Evolutionary conservation across 352 stramenopile genomes (phyloP).

Genomic region (Phytophthora fragariae): DNA sequence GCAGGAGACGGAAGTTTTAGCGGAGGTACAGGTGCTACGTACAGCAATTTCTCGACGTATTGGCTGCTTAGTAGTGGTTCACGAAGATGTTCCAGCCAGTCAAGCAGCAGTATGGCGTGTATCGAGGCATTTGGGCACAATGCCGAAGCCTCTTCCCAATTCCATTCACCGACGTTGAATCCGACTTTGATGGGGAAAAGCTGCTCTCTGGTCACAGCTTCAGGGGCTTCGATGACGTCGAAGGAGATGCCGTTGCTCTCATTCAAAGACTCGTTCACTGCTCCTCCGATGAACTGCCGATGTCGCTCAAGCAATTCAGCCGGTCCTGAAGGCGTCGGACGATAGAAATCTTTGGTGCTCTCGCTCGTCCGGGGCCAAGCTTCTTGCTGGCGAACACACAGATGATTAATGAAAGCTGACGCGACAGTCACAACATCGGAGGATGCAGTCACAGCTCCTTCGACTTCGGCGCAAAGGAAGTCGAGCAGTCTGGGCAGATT

Average conservation of each 20-base stretch:
- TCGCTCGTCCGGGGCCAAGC: constrained; percentile 42
- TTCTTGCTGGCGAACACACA: constrained; percentile 40
- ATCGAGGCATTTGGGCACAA: constrained; percentile 35
- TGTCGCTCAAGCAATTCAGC: constrained; percentile 38
- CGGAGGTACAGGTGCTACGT: constrained; percentile 22
- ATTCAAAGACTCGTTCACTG: constrained; percentile 17
- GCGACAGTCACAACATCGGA: constrained; percentile 26
- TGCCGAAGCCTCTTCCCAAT: constrained; percentile 55
- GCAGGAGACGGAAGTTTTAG: constrained; percentile 25
- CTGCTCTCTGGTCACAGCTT: constrained; percentile 30
- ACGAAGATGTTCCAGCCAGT: constrained; percentile 83
- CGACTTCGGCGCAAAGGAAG: constrained; percentile 65
- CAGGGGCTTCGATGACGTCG: constrained; percentile 42
- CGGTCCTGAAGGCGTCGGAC: constrained; percentile 4
- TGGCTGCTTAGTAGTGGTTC: constrained; percentile 58
- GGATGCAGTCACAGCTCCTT: constrained; percentile 34
- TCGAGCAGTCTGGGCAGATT: constrained; percentile 67
- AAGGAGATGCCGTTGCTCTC: constrained; percentile 15
- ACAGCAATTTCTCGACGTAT: constrained; percentile 42
- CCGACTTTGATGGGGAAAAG: constrained; percentile 74
- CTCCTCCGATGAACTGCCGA: constrained; percentile 37
- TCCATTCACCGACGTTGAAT: constrained; percentile 81
- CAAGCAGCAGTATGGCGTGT: constrained; percentile 65
- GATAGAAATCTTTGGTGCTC: constrained; percentile 32
- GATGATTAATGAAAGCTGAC: constrained; percentile 34